phyloP scores from a whole-genome alignment of 2,329 filamentous ascomycete genomes.

The Cladosporium sp. region DNA sequence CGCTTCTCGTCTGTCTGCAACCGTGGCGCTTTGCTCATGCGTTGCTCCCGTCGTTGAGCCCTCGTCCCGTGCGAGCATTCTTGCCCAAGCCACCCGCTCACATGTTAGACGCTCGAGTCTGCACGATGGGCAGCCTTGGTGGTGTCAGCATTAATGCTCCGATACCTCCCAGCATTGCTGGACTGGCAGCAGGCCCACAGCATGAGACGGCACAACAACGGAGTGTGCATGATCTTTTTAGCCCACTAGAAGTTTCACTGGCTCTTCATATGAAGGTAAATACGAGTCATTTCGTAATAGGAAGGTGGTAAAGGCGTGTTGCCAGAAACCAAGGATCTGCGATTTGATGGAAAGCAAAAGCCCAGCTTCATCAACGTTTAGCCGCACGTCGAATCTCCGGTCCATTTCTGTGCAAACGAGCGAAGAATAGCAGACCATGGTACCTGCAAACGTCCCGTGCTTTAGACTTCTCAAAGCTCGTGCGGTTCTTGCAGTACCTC shows the following conservation, averaged over 20 bases:
- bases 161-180: background rate
- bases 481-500: conserved; percentile 12
- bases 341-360: too few species aligned
- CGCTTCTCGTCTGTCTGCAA: conserved; percentile 3
- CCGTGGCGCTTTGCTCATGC: conserved; percentile 5
- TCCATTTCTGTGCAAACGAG: background rate
- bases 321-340: too few species aligned
- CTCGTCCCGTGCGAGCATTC: background rate
- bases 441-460: conserved; percentile 2
- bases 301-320: background rate
- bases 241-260: conserved; percentile 9
- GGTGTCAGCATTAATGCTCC: background rate
- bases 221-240: conserved; percentile 7
- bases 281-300: background rate
- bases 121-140: background rate
- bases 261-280: background rate
- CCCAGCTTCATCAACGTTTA: background rate
- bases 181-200: background rate
- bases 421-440: background rate
- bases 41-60: background rate
- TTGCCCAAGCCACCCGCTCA: background rate
- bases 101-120: background rate
- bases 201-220: background rate
- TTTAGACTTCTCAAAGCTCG: conserved; percentile 1
- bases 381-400: background rate